Conservation (phyloP, 2,329 filamentous ascomycete species). For the Dissoconium aciculare region DNA sequence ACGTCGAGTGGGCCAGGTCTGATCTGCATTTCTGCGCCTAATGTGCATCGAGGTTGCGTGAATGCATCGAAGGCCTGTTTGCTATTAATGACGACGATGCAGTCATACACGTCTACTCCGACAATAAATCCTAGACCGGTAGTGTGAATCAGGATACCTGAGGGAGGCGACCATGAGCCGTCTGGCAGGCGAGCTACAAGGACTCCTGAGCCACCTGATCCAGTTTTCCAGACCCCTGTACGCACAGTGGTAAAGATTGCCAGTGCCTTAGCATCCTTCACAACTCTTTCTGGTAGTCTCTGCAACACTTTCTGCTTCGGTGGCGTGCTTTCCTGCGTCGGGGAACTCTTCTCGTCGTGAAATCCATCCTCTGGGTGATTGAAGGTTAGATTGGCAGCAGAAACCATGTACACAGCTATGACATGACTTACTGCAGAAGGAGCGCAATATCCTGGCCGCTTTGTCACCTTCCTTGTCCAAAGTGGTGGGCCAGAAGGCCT, state of each 20-base stretch:
- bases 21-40: slow-evolving; percentile 74
- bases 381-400: slow-evolving; percentile 5
- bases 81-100: slow-evolving; percentile 82
- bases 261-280: slow-evolving; percentile 76
- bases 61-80: slow-evolving; percentile 72
- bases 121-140: slow-evolving; percentile 77
- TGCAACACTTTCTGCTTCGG: slow-evolving; percentile 52
- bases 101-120: slow-evolving; percentile 91
- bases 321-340: slow-evolving; percentile 36
- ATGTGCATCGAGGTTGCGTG: slow-evolving; percentile 59
- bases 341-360: slow-evolving; percentile 41
- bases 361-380: slow-evolving; percentile 47
- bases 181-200: slow-evolving; percentile 72
- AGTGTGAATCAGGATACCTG: slow-evolving; percentile 80
- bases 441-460: slow-evolving; percentile 73
- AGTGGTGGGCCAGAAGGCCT: slow-evolving; percentile 73
- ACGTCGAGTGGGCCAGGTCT: no score
- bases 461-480: slow-evolving; percentile 86
- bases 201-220: slow-evolving; percentile 78
- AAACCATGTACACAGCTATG: not conserved
- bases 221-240: slow-evolving; percentile 79
- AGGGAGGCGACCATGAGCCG: slow-evolving; percentile 81
- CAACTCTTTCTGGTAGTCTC: slow-evolving; percentile 72
- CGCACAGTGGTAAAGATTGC: slow-evolving; percentile 95
- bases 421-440: slow-evolving; percentile 63